These are phyloP conservation scores for Coemansia sp. DNA, from an alignment of 192 early-diverging fungal genomes.

Conservation along the genomic window DNA sequence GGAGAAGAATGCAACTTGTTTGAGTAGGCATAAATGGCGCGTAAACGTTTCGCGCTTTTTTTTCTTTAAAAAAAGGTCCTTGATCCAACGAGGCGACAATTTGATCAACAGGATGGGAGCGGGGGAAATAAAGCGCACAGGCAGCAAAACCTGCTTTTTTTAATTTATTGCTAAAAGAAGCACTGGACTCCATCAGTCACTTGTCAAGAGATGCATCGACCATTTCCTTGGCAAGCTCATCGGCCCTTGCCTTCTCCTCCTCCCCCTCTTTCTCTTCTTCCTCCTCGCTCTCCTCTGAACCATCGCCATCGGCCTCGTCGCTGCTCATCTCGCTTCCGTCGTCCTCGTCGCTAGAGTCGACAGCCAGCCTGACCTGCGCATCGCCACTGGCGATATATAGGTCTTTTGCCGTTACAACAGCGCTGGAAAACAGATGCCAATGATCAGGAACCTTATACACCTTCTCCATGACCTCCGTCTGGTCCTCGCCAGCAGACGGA, in stretches of 20 bases:
- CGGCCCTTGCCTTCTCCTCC: background rate
- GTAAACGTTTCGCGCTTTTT: too few species aligned
- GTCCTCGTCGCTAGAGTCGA: conserved; percentile 29
- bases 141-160: too few species aligned
- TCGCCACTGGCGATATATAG: conserved; percentile 39
- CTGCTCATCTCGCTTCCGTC: conserved; percentile 11
- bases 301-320: background rate
- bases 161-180: too few species aligned
- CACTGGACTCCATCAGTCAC: too few species aligned
- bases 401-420: conserved; percentile 38
- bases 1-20: too few species aligned
- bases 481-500: background rate
- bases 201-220: background rate
- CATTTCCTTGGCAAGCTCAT: background rate
- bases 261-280: background rate
- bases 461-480: conserved; percentile 9
- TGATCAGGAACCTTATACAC: conserved; percentile 30
- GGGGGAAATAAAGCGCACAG: too few species aligned
- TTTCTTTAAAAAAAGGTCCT: too few species aligned
- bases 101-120: too few species aligned
- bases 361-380: conserved; percentile 26
- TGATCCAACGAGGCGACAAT: too few species aligned
- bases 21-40: too few species aligned
- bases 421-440: conserved; percentile 50
- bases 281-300: background rate